These are phyloP conservation scores for Leccinum fuscescens DNA, from an alignment of 1,284 basidiomycete species.

Conservation along the genomic window DNA sequence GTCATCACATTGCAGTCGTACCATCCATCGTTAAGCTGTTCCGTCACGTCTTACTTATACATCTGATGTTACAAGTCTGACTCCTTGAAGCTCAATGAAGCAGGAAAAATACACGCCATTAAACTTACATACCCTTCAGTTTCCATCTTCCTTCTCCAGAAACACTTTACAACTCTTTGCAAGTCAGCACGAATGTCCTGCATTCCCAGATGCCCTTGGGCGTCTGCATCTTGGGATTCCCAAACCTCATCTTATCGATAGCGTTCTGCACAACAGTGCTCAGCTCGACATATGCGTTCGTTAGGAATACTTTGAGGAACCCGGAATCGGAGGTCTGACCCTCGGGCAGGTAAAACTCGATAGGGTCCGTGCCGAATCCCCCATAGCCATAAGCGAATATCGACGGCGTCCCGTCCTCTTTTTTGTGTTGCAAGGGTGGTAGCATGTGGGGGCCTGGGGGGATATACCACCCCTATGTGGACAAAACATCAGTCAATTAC, in stretches of 20 bases:
- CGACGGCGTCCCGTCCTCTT: neutral
- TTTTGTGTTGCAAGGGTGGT: neutral
- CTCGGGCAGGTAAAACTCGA: constrained; percentile 1
- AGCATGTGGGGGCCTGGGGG: neutral
- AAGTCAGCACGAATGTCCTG: constrained; percentile 1
- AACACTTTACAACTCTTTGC: neutral
- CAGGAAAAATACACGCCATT: neutral
- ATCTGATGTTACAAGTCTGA: neutral
- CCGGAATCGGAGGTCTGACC: neutral
- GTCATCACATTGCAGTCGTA: neutral
- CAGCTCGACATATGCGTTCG: constrained; percentile 1
- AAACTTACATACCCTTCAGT: neutral
- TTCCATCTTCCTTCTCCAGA: neutral
- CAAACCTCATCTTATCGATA: neutral
- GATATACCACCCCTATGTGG: neutral
- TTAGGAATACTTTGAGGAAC: constrained; percentile 1
- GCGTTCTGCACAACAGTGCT: neutral
- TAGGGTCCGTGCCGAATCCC: constrained; percentile 1
- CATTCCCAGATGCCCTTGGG: constrained; percentile 1
- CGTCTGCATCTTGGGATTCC: neutral
- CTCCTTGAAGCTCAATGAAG: neutral
- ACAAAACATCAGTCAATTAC: neutral
- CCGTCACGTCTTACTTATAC: neutral
- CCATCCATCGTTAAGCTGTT: neutral
- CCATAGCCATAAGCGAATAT: neutral